Conservation (phyloP, 208 protist genomes). For the Blastocrithidia nonstop region DNA sequence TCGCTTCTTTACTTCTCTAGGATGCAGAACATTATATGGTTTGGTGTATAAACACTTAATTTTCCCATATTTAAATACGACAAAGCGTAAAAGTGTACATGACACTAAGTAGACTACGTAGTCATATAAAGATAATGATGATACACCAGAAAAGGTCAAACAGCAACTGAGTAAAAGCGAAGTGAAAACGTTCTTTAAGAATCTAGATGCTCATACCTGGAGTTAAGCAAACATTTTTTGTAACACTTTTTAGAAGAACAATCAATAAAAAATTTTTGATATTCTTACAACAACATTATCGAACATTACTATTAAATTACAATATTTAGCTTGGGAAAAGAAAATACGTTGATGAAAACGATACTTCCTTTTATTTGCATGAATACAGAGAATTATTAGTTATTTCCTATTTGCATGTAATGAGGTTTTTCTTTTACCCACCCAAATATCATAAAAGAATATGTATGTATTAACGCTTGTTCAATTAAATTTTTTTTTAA, state of each 20-base stretch:
- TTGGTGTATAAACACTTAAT: slow-evolving; percentile 66
- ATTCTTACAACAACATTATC: slow-evolving; percentile 4
- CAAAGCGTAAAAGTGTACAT: slow-evolving; percentile 30
- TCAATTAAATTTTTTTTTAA: too few relatives aligned
- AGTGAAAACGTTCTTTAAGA: slow-evolving; percentile 48
- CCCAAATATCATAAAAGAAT: too few relatives aligned
- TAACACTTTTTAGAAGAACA: neutral
- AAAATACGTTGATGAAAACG: too few relatives aligned
- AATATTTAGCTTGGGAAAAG: too few relatives aligned
- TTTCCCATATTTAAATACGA: slow-evolving; percentile 24
- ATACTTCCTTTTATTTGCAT: too few relatives aligned
- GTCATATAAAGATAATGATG: slow-evolving; percentile 3
- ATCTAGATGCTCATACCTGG: slow-evolving; percentile 40
- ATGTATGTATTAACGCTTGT: neutral
- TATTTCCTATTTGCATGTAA: too few relatives aligned
- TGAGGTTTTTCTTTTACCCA: too few relatives aligned
- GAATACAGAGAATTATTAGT: too few relatives aligned
- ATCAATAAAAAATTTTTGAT: slow-evolving; percentile 4
- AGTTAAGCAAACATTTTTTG: slow-evolving; percentile 11
- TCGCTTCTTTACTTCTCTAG: slow-evolving; percentile 34
- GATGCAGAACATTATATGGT: slow-evolving; percentile 55
- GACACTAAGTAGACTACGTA: too few relatives aligned
- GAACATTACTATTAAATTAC: slow-evolving; percentile 1
- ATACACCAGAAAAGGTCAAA: slow-evolving; percentile 24
- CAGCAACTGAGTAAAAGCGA: slow-evolving; percentile 33